Evolutionary conservation across 331 rosid species (phyloP).

Genomic region (Quercus lobata): DNA sequence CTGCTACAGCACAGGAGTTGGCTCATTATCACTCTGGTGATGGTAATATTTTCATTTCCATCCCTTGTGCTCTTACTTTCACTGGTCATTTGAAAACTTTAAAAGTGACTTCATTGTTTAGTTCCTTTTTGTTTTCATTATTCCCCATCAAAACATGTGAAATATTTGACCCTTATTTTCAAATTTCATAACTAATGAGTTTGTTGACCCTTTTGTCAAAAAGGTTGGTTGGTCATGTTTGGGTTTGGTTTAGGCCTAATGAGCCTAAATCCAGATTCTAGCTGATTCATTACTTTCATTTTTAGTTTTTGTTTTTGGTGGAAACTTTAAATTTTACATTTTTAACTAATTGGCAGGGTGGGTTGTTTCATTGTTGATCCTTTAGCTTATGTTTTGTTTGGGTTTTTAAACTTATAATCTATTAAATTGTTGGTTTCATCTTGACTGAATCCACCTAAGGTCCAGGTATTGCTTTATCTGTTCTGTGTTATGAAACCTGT

Average conservation of each 20-base stretch:
- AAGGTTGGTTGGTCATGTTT: neutral
- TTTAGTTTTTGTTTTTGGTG: neutral
- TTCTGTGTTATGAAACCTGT: neutral
- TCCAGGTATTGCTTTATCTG: neutral
- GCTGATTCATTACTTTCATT: neutral
- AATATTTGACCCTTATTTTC: neutral
- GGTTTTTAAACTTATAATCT: neutral
- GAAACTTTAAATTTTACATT: too few species aligned
- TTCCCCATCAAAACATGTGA: neutral
- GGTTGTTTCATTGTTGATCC: neutral
- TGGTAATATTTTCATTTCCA: slow-evolving; percentile 41
- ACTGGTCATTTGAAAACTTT: neutral
- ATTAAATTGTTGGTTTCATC: neutral
- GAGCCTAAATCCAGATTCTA: neutral
- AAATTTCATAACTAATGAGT: neutral
- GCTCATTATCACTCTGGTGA: slow-evolving; percentile 97
- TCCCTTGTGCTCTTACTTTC: neutral
- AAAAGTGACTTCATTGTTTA: neutral
- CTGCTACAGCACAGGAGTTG: slow-evolving; percentile 83
- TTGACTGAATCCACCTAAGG: neutral
- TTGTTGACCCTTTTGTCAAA: neutral
- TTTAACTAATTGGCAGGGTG: neutral
- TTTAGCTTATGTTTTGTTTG: neutral
- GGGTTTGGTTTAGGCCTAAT: neutral
- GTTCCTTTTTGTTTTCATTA: neutral